Base-by-base conservation (phyloP, 306 rosid genomes). In the Malus domestica region DNA sequence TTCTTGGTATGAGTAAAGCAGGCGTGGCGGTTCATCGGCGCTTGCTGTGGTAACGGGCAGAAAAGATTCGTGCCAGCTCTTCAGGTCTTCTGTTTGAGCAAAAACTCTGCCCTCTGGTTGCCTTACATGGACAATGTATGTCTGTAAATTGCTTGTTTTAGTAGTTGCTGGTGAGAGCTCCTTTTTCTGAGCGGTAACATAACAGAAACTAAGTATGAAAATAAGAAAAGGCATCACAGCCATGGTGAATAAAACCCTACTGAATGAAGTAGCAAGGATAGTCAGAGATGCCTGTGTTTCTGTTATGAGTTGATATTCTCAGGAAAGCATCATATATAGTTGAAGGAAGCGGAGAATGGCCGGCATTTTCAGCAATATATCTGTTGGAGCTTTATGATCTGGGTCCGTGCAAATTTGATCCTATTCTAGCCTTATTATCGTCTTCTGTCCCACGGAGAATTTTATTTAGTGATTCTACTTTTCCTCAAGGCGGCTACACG, bases 1-100 rank as follows among this genome's bases (percentile, higher is more conserved):
- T 22, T 88, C 76, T 44, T 49, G 69, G 76, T 86, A 93, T 1
- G 93, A 85, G 66, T 93, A 81, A 55, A 86, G 62, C 67, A 89
- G 10, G 13, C 23, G 82, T 4, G 89, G 82, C 25, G 79, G 52
- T 20, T 83, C 72, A 29, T 85, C 68, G 0, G 82, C 77, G 84
- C 84, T 86, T 74, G 68, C 84, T 35, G 67, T 35, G 4, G 76
- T 80, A 6, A 80, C 40, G 10, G 96, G 95, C 80, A 90, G 68
- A 84, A 93, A 93, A 33, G 96, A 88, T 3, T 25, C 80, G 57
- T 93, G 78, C 93, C 96, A 93, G 60, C 80, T 85, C 70, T 84
- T 70, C 27, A 90, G 46, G 78, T 88, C 91, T 5, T 88, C 76
- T 10, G 76, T 52, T n/a, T 79, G 42, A 12, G 80, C 67, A 5